phyloP scores from a whole-genome alignment of 1,284 basidiomycete species.

The Leccinum fuscescens region DNA sequence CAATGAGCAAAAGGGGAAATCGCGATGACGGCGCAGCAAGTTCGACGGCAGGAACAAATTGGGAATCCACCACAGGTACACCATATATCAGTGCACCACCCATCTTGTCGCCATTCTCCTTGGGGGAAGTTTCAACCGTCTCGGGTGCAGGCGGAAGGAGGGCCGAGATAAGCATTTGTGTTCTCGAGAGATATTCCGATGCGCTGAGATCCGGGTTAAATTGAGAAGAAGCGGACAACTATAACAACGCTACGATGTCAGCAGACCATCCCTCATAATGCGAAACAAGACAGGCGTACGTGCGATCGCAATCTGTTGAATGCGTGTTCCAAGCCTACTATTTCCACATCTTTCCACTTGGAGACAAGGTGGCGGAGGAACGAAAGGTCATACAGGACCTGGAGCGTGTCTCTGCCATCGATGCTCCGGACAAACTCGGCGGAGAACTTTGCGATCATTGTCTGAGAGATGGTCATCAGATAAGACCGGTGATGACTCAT shows the following conservation, averaged over 20 bases:
- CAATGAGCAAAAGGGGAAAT: conserved; percentile 38
- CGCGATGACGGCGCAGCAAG: conserved; percentile 55
- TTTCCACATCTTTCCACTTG: conserved; percentile 33
- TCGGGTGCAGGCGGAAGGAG: conserved; percentile 38
- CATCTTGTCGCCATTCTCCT: conserved; percentile 15
- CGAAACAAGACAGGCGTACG: conserved; percentile 14
- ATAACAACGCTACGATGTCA: conserved; percentile 2
- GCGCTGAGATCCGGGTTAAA: conserved; percentile 20
- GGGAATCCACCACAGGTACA: conserved; percentile 42
- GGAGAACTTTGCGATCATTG: conserved; percentile 37
- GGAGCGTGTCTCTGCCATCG: conserved; percentile 30
- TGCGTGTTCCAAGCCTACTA: conserved; percentile 29
- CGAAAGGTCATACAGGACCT: conserved; percentile 45
- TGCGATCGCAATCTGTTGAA: conserved; percentile 22
- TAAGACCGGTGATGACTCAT: conserved; percentile 35
- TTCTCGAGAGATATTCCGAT: conserved; percentile 32
- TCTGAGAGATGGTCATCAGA: conserved; percentile 32
- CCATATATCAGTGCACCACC: conserved; percentile 43
- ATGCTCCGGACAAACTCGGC: conserved; percentile 40
- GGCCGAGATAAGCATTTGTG: conserved; percentile 48
- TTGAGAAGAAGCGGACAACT: conserved; percentile 16
- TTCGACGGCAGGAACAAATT: conserved; percentile 49
- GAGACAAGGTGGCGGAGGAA: conserved; percentile 48
- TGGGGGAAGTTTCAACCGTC: background rate
- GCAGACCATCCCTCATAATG: background rate